Percentiles rank a stretch among this genome's conserved stretches.
phyloP scores from a whole-genome alignment of 176 grass and related monocot species.

The Avena sativa region DNA sequence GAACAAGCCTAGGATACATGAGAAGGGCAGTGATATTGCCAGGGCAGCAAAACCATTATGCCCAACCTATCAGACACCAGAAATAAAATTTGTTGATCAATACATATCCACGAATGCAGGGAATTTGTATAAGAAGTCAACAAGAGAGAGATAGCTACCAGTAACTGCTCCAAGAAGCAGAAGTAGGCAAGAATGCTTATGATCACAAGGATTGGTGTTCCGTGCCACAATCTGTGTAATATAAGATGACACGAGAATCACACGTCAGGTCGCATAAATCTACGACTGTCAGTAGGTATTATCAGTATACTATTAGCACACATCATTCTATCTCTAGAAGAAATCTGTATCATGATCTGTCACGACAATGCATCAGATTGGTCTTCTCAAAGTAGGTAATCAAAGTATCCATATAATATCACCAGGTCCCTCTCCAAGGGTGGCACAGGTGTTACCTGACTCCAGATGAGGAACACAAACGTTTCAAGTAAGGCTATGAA shows the following conservation, averaged over 20 bases:
- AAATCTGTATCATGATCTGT: not conserved
- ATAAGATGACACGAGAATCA: conserved; percentile 30
- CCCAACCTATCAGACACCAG: conserved; percentile 47
- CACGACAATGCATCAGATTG: not conserved
- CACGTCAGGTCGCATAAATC: not conserved
- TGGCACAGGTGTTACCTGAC: not conserved
- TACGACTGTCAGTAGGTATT: not conserved
- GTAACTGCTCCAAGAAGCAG: conserved; percentile 90
- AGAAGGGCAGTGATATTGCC: conserved; percentile 88
- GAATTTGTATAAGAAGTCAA: not conserved
- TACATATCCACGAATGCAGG: not conserved
- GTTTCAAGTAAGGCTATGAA: not conserved
- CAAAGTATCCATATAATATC: not conserved
- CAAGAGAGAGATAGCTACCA: conserved; percentile 45
- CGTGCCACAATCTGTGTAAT: conserved; percentile 67
- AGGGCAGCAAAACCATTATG: conserved; percentile 67
- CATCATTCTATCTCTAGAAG: not conserved
- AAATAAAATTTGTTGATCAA: not conserved
- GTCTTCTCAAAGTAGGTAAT: not conserved
- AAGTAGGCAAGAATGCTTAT: conserved; percentile 90
- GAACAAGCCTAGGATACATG: conserved; percentile 83
- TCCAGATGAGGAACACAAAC: conserved; percentile 8
- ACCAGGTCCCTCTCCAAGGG: not conserved
- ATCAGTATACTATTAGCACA: not conserved
- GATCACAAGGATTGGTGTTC: conserved; percentile 77